Base-by-base conservation (phyloP, 75 land plant species). In the Selaginella moellendorffii region DNA sequence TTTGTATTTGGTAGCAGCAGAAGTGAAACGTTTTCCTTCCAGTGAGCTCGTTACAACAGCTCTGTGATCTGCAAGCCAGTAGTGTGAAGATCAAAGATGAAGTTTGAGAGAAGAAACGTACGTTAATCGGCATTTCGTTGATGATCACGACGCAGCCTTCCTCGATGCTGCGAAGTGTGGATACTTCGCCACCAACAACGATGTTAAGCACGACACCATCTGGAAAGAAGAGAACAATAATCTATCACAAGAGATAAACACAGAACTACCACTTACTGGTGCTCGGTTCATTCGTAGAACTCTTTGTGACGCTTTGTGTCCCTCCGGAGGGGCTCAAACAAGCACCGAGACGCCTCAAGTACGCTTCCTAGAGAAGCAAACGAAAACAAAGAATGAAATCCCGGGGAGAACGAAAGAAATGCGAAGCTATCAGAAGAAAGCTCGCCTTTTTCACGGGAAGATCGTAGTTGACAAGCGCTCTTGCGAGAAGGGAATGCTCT, bases 101-200 rank as follows among this genome's bases (percentile, higher is more conserved):
- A n/a, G n/a, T n/a, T n/a, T n/a, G n/a, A n/a, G n/a, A n/a, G n/a
- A n/a, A n/a, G n/a, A n/a, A n/a, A 36, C 46, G 5, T 25, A 92
- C 89, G 68, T 85, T 61, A 28, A 93, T 85, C 2, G 96, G 96
- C 98, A 93, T 88, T 66, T 93, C 98, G 70, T 80, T 85, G 61
- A 92, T 85, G 60, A 83, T 59, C 61, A 93, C 73, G 23, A 76
- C 67, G 21, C 77, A 78, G 58, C 87, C 80, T 80, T 92, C 98
- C 70, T 93, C 98, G 30, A 93, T 61, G 61, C 61, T 77, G 65
- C 68, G 80, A 24, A 93, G 75, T 52, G 65, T 76, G 28, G 79
- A 83, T 21, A 93, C 83, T 69, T 93, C 98, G 54, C 90, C 96
- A 61, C 98, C 98, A 62, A 88, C 90, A 63, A 93, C 87, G 83